These are phyloP conservation scores for Daldinia eschscholtzii DNA, from an alignment of 2,329 filamentous ascomycete species.

Conservation along the genomic window DNA sequence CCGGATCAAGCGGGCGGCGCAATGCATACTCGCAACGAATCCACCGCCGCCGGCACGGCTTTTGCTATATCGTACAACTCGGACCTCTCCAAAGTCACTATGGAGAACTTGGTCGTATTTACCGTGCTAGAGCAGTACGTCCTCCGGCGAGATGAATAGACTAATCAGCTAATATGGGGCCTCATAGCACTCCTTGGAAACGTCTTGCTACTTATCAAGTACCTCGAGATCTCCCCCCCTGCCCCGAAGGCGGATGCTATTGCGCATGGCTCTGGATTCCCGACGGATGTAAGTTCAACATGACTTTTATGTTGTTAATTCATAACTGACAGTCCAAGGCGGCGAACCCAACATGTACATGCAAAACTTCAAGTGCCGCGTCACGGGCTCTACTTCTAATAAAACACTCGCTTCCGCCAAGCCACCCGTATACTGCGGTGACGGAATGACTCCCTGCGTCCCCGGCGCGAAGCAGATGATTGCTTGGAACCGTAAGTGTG, in stretches of 20 bases:
- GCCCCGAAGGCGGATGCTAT: constrained; percentile 41
- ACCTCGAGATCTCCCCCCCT: constrained; percentile 34
- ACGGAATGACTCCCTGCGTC: constrained; percentile 54
- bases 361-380: constrained; percentile 63
- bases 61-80: constrained; percentile 65
- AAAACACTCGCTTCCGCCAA: constrained; percentile 58
- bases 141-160: no score
- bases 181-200: constrained; percentile 41
- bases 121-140: constrained; percentile 59
- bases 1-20: constrained; percentile 52
- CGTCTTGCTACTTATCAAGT: constrained; percentile 39
- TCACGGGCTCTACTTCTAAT: constrained; percentile 58
- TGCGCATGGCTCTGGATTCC: constrained; percentile 44
- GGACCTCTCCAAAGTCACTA: constrained; percentile 60
- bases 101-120: constrained; percentile 66
- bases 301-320: not conserved
- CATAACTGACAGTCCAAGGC: constrained; percentile 18
- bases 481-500: constrained; percentile 58
- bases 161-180: not conserved
- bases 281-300: constrained; percentile 32
- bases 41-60: constrained; percentile 60
- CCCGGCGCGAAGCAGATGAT: constrained; percentile 65
- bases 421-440: constrained; percentile 58
- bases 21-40: constrained; percentile 61
- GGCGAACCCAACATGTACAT: constrained; percentile 54